Percentiles rank a stretch among this genome's conserved stretches.
Evolutionary conservation across 352 stramenopile species (phyloP).

Genomic region (Phytopythium aichiense): DNA sequence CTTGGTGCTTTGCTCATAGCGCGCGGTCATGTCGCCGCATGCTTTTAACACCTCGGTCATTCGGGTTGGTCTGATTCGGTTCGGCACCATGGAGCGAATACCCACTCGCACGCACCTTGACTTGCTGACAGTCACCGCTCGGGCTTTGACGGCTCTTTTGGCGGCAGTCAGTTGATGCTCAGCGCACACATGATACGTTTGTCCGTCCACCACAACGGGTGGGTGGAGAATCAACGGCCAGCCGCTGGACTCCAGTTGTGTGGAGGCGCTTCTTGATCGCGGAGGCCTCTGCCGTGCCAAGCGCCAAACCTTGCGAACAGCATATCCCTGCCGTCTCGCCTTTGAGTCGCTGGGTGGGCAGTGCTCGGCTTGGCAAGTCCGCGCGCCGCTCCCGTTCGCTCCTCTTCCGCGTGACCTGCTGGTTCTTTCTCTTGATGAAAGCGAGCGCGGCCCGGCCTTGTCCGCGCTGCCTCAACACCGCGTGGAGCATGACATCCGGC

Average conservation of each 20-base stretch:
- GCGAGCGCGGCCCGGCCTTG: neutral
- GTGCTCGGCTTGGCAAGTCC: neutral
- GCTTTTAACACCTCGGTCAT: neutral
- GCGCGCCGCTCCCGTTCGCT: neutral
- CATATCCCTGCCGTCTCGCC: neutral
- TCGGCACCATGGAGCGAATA: no score
- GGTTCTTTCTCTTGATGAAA: slow-evolving; percentile 1
- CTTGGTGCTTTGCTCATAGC: neutral
- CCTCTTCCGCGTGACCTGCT: slow-evolving; percentile 6
- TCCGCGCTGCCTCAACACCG: neutral
- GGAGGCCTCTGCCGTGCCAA: neutral
- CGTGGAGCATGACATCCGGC: neutral
- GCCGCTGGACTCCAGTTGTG: no score
- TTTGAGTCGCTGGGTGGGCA: neutral
- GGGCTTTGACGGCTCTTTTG: no score
- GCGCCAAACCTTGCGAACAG: neutral
- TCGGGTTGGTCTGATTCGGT: no score
- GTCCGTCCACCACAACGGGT: neutral
- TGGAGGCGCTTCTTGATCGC: neutral
- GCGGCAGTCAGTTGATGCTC: neutral
- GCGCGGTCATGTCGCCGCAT: neutral
- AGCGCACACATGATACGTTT: neutral
- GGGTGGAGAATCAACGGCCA: neutral
- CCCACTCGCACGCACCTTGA: neutral
- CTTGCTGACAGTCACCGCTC: neutral